Evolutionary conservation across 192 early-diverging fungal species (phyloP), one percentile per base, ranked within the genome.

Genomic region (Umbelopsis sp.): DNA sequence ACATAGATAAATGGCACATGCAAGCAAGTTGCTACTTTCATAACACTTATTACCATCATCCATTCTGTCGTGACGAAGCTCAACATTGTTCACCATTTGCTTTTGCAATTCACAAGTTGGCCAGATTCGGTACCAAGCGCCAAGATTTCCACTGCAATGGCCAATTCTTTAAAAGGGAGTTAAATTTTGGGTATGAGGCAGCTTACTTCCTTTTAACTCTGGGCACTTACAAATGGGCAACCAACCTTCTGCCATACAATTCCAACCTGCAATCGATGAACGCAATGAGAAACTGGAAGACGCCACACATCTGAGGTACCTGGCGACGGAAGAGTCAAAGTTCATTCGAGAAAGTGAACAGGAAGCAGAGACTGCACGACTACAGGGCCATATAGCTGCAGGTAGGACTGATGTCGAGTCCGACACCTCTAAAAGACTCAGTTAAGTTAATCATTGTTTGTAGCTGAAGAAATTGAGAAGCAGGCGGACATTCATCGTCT

Each of bases 401-500:
- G 55, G 55, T 61, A 61, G 7, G 27, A 2, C 8, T 6, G 37
- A 15, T 35, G 18, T 35, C 5, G 13, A 1, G 9, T 13, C 25
- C 30, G 12, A 11, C 11, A 61, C 8, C 55, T 18, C 20, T 13
- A 7, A 10, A 35, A 27, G 12, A 11, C 5, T 61, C 27, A 30
- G 12, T 25, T 35, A 25, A 35, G 1, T 18, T 35, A 61, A 2
- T 25, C 49, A 52, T 22, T 8, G 25, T 37, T 35, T 53, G 7
- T 61, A 61, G 55, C 55, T 35, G 55, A 61, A 35, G 55, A 61
- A 2, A 25, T 61, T 11, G 55, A 61, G 16, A 27, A 35, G 33
- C 55, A 61, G 18, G 55, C 55, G 13, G 55, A 61, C 30, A 61
- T 61, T 6, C 55, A 61, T 61, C 55, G 55, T 35, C 27, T 61